Conservation (phyloP, 1,139 yeast genomes). For the Suhomyces bribrorum region DNA sequence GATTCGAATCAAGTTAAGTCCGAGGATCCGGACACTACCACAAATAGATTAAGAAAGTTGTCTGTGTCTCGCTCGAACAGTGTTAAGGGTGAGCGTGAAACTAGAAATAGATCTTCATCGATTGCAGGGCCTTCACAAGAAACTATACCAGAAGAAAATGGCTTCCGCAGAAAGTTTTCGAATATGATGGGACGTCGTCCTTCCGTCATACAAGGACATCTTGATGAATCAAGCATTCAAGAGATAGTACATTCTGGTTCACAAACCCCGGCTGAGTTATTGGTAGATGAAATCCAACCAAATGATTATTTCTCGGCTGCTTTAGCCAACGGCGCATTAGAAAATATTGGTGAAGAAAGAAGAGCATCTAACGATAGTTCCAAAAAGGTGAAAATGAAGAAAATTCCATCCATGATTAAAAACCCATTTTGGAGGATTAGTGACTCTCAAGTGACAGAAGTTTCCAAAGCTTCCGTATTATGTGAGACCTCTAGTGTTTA, state of each 20-base stretch:
- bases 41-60: slow-evolving; percentile 15
- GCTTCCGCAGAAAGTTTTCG: slow-evolving; percentile 39
- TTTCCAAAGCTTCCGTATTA: slow-evolving; percentile 58
- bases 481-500: slow-evolving; percentile 75
- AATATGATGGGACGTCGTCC: slow-evolving; percentile 49
- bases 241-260: slow-evolving; percentile 44
- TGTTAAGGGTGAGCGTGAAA: slow-evolving; percentile 3
- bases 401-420: slow-evolving; percentile 53
- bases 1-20: background rate
- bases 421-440: slow-evolving; percentile 87
- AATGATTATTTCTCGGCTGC: slow-evolving; percentile 19
- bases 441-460: slow-evolving; percentile 71
- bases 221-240: slow-evolving; percentile 37
- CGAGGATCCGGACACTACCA: background rate
- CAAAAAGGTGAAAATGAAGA: slow-evolving; percentile 44
- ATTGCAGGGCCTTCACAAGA: slow-evolving; percentile 6
- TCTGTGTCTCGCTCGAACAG: slow-evolving; percentile 15
- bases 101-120: slow-evolving; percentile 8
- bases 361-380: slow-evolving; percentile 3
- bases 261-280: slow-evolving; percentile 46
- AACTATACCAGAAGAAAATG: slow-evolving; percentile 3
- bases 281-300: slow-evolving; percentile 35
- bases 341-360: slow-evolving; percentile 4
- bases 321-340: slow-evolving; percentile 14
- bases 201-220: slow-evolving; percentile 43